Evolutionary conservation across 2,329 filamentous ascomycete genomes (phyloP).

Genomic region (Shiraia sp.): DNA sequence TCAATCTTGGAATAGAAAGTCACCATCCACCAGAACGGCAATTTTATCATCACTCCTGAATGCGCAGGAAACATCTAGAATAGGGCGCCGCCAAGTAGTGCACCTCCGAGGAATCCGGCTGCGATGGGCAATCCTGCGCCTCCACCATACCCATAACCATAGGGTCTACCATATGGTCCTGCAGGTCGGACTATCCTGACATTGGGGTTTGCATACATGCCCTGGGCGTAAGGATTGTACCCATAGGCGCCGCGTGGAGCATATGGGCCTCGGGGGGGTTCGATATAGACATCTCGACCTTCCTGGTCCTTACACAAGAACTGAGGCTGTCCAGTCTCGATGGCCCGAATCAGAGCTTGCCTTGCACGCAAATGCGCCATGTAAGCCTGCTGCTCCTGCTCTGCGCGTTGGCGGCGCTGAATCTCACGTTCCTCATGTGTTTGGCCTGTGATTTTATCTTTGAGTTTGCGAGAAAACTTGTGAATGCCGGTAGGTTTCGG

Average conservation of each 20-base stretch:
- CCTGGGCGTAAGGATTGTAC: slow-evolving; percentile 52
- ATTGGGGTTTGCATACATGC: slow-evolving; percentile 53
- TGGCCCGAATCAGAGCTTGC: slow-evolving; percentile 55
- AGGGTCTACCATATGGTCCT: slow-evolving; percentile 50
- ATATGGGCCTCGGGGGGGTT: slow-evolving; percentile 52
- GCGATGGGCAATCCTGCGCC: slow-evolving; percentile 42
- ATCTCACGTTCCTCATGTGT: slow-evolving; percentile 60
- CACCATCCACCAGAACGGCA: too few relatives aligned
- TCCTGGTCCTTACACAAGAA: slow-evolving; percentile 58
- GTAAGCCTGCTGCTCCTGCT: slow-evolving; percentile 58
- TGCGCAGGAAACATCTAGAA: too few relatives aligned
- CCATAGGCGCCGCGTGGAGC: slow-evolving; percentile 42
- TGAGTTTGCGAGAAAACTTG: slow-evolving; percentile 60
- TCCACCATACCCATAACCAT: slow-evolving; percentile 45
- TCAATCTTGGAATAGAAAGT: too few relatives aligned
- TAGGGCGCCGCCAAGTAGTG: slow-evolving; percentile 36
- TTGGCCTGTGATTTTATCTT: slow-evolving; percentile 61
- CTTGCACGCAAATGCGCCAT: slow-evolving; percentile 56
- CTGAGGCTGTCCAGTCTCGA: slow-evolving; percentile 60
- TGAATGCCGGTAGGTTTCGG: slow-evolving; percentile 42
- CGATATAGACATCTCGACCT: slow-evolving; percentile 62
- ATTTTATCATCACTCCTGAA: background rate
- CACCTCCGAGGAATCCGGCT: slow-evolving; percentile 40
- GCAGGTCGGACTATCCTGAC: slow-evolving; percentile 55
- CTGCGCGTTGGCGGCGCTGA: slow-evolving; percentile 51